Conservation (phyloP, 164 flowering plant species). For the Cinnamomum micranthum region DNA sequence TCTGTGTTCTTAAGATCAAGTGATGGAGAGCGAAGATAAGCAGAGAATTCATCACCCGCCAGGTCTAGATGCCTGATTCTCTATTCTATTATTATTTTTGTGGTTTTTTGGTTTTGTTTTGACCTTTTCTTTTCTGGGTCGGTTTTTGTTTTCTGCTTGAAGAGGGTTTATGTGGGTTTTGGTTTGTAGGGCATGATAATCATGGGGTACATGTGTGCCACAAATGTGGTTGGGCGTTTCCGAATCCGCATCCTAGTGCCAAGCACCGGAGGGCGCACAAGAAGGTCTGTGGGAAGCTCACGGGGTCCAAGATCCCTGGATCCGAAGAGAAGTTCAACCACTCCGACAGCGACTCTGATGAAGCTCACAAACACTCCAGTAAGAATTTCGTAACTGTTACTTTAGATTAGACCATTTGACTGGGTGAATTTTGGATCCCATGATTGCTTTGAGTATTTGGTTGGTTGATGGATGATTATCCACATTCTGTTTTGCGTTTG, state of each 20-base stretch:
- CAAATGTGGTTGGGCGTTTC: slow-evolving; percentile 81
- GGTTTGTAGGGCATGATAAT: slow-evolving; percentile 36
- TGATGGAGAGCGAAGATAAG: slow-evolving; percentile 4
- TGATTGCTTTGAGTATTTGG: neutral
- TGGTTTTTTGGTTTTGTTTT: neutral
- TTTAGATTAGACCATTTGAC: neutral
- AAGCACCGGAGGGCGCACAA: slow-evolving; percentile 75
- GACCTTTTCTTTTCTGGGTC: neutral
- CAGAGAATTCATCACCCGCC: neutral
- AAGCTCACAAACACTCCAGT: slow-evolving; percentile 47
- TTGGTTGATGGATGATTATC: neutral
- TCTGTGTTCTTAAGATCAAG: neutral
- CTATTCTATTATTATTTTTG: neutral
- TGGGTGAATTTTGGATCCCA: neutral
- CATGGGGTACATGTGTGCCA: slow-evolving; percentile 57
- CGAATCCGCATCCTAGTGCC: slow-evolving; percentile 81
- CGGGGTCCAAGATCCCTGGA: slow-evolving; percentile 41
- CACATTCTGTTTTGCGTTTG: neutral
- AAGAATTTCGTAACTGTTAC: slow-evolving; percentile 11
- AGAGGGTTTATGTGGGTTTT: neutral
- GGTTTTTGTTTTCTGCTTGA: neutral
- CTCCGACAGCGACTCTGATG: slow-evolving; percentile 49
- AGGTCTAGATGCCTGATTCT: neutral
- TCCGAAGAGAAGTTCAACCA: slow-evolving; percentile 19
- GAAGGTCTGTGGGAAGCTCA: slow-evolving; percentile 68